Evolutionary conservation across 371 early-diverging fungal species (phyloP).

Genomic region (Dichotomocladium elegans): DNA sequence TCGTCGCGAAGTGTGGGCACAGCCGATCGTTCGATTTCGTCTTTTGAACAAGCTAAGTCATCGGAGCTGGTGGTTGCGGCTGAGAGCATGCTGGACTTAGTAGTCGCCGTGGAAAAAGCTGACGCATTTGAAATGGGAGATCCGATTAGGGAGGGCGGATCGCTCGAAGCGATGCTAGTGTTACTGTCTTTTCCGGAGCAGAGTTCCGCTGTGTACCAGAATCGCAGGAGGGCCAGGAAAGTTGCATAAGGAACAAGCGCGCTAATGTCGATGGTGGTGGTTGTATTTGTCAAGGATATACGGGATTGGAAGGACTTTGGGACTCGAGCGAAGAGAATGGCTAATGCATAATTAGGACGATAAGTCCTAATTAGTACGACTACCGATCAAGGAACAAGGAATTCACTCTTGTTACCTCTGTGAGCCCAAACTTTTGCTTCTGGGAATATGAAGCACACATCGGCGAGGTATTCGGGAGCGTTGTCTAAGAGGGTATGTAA

Average conservation of each 20-base stretch:
- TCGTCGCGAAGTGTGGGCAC: neutral
- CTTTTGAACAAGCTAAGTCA: too few relatives aligned
- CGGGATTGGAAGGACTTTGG: conserved; percentile 13
- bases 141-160: neutral
- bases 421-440: conserved; percentile 35
- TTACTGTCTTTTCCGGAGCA: too few relatives aligned
- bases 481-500: conserved; percentile 26
- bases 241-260: conserved; percentile 14
- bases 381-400: neutral
- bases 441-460: conserved; percentile 33
- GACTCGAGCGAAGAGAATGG: conserved; percentile 16
- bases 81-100: conserved; percentile 1
- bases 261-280: neutral
- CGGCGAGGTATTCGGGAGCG: conserved; percentile 39
- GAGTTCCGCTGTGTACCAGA: conserved; percentile 47
- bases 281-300: neutral
- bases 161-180: neutral
- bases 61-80: too few relatives aligned
- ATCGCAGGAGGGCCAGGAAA: conserved; percentile 25
- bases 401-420: conserved; percentile 22
- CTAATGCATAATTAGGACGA: too few relatives aligned
- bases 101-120: neutral
- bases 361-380: neutral
- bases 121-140: neutral
- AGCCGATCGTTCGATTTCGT: neutral